phyloP scores from a whole-genome alignment of 495 filamentous ascomycete genomes.

The Barbatosphaeria neglecta region DNA sequence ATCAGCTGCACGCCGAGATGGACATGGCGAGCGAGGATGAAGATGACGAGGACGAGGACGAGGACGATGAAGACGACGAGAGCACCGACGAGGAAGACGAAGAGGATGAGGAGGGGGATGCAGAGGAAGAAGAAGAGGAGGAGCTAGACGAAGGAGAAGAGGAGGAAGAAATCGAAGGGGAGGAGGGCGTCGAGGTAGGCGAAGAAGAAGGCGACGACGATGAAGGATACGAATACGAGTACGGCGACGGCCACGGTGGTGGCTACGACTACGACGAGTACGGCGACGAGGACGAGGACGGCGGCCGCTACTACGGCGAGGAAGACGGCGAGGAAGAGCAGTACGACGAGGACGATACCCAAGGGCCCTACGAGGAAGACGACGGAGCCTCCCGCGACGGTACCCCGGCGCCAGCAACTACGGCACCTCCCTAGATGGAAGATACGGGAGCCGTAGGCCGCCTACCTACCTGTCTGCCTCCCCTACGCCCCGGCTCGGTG shows the following conservation, averaged over 20 bases:
- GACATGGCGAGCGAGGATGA: not conserved
- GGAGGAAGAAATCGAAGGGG: not conserved
- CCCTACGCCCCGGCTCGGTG: too few relatives aligned
- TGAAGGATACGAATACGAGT: conserved; percentile 8
- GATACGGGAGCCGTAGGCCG: too few relatives aligned
- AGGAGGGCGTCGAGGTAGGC: conserved; percentile 5
- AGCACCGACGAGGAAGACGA: conserved; percentile 9
- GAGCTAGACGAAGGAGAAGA: conserved; percentile 3
- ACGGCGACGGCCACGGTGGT: conserved; percentile 7
- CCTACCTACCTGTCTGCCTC: too few relatives aligned
- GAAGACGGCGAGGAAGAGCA: conserved; percentile 1
- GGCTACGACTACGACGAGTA: conserved; percentile 9
- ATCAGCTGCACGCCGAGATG: not conserved
- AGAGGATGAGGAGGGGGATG: conserved; percentile 2
- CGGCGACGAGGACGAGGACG: conserved; percentile 6
- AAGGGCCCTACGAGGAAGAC: too few relatives aligned
- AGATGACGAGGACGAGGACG: conserved; percentile 2
- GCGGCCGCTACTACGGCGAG: conserved; percentile 1
- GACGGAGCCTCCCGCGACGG: too few relatives aligned
- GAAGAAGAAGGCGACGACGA: conserved; percentile 7
- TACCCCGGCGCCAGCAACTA: too few relatives aligned
- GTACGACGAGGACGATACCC: too few relatives aligned
- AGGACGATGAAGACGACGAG: not conserved
- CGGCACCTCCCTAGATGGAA: too few relatives aligned
- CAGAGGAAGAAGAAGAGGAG: conserved; percentile 5